These are phyloP conservation scores for Cucurbita maxima DNA, from an alignment of 306 rosid genomes.

Conservation along the genomic window DNA sequence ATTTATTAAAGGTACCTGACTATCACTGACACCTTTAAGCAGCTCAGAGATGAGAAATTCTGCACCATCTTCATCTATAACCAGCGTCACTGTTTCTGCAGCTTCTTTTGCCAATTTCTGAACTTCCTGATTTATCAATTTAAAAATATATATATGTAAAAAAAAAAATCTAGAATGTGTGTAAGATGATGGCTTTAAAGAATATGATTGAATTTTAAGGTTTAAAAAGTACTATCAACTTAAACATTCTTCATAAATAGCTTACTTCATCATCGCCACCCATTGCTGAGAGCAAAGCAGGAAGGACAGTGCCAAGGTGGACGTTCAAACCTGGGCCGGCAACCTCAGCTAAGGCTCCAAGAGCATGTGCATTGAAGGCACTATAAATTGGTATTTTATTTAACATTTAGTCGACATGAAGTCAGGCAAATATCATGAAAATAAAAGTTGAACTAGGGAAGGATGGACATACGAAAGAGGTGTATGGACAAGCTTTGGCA, in stretches of 20 bases:
- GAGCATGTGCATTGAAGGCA: constrained; percentile 91
- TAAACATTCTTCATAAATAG: background rate
- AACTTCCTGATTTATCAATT: constrained; percentile 49
- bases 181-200: background rate
- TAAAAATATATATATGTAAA: too few relatives aligned
- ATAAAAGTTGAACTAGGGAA: constrained; percentile 5
- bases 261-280: constrained; percentile 51
- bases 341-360: constrained; percentile 96
- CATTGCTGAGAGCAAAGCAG: constrained; percentile 83
- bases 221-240: background rate
- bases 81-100: constrained; percentile 74
- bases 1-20: constrained; percentile 36
- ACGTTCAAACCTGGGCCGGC: constrained; percentile 81
- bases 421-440: background rate
- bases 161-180: background rate
- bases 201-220: background rate
- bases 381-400: constrained; percentile 21
- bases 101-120: constrained; percentile 75
- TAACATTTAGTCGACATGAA: background rate
- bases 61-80: constrained; percentile 85
- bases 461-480: constrained; percentile 65
- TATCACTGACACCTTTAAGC: constrained; percentile 57
- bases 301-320: constrained; percentile 82
- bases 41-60: constrained; percentile 78
- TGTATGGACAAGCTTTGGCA: constrained; percentile 84